A percentile compares a stretch with the other conserved stretches of the same genome.
Evolutionary conservation across 2,329 filamentous ascomycete genomes (phyloP).

Genomic region (Rhynchosporium graminicola): DNA sequence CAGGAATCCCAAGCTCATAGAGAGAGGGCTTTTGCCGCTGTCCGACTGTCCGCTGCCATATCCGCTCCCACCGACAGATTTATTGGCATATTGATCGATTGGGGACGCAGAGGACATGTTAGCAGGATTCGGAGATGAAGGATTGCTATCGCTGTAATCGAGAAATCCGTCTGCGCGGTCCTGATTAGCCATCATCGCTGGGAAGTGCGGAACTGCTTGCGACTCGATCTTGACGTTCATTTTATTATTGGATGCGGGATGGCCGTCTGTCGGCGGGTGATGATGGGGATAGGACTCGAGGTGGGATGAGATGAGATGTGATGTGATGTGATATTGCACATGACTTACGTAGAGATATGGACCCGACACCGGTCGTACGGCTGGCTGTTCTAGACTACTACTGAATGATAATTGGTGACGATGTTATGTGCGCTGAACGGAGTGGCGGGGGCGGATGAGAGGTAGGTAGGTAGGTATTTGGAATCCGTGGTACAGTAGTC

Average conservation of each 20-base stretch:
- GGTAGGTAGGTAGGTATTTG: constrained; percentile 25
- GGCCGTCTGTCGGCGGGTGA: constrained; percentile 13
- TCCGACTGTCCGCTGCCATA: constrained; percentile 40
- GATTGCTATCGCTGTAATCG: constrained; percentile 15
- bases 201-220: constrained; percentile 12
- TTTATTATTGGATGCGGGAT: not conserved
- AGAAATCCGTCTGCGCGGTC: constrained; percentile 21
- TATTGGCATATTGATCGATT: constrained; percentile 36
- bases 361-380: constrained; percentile 13
- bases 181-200: constrained; percentile 27
- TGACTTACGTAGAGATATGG: constrained; percentile 26
- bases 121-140: constrained; percentile 17
- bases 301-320: not conserved
- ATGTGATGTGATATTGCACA: constrained; percentile 21
- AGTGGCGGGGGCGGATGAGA: constrained; percentile 21
- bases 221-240: constrained; percentile 3
- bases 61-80: constrained; percentile 33
- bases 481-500: constrained; percentile 19
- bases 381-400: constrained; percentile 10
- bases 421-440: constrained; percentile 12
- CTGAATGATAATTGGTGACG: constrained; percentile 18
- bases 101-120: constrained; percentile 37
- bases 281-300: not conserved
- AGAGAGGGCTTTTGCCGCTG: constrained; percentile 39
- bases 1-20: constrained; percentile 60